Base-by-base conservation (phyloP, 139 green algal species). In the Ettlia oleoabundans region DNA sequence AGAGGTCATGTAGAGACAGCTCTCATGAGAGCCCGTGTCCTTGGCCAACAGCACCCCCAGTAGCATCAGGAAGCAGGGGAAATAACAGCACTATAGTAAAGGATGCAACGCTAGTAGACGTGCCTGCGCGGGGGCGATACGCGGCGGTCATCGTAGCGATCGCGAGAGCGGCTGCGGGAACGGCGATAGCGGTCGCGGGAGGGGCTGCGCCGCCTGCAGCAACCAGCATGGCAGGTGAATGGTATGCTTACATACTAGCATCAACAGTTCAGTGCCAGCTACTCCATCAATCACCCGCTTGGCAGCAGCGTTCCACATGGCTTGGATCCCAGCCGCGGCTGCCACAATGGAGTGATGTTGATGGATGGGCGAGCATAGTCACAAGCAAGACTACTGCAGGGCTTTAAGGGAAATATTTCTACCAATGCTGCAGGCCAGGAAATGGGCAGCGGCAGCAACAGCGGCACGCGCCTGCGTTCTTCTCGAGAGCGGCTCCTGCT, bases 21-120 rank as follows among this genome's bases (percentile, higher is more conserved):
- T n/a, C n/a, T n/a, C n/a, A n/a, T n/a, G n/a, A n/a, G n/a, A n/a
- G n/a, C n/a, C n/a, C n/a, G n/a, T n/a, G n/a, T n/a, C n/a, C n/a
- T n/a, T n/a, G n/a, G n/a, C n/a, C n/a, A n/a, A n/a, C n/a, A n/a
- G n/a, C n/a, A n/a, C n/a, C n/a, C n/a, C n/a, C n/a, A n/a, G n/a
- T n/a, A n/a, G n/a, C n/a, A n/a, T n/a, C n/a, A n/a, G n/a, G 19
- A 40, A 35, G 2, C 42, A n/a, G 42, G 8, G 2, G 3, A 2
- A 8, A 30, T 13, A 30, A 24, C 3, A 62, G 68, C 40, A 61
- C 40, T 24, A 58, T 58, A 58, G 22, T 58, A 8, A 55, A 35
- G 66, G 47, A 92, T 87, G 68, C 92, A 94, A 21, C 92, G 78
- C 64, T 92, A 85, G 5, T 84, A 68, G 37, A 87, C 88, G 13